Evolutionary conservation across 2,329 filamentous ascomycete genomes (phyloP).

Genomic region (Pyrenophora seminiperda): DNA sequence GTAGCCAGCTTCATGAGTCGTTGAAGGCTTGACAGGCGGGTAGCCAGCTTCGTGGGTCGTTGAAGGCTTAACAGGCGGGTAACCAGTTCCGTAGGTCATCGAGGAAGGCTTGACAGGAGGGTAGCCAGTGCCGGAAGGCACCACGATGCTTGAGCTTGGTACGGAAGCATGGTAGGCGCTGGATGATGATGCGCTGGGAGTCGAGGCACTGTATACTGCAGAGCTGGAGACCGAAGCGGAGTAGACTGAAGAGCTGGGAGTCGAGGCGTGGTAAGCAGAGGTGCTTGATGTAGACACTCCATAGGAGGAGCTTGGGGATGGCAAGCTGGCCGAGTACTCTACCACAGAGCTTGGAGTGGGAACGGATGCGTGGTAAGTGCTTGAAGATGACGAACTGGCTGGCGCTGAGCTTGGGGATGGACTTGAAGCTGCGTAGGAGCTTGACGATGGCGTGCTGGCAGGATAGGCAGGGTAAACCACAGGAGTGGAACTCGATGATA

Average conservation of each 20-base stretch:
- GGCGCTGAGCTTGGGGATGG: background rate
- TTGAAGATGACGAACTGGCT: background rate
- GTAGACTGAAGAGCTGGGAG: background rate
- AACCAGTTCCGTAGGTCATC: slow-evolving; percentile 8
- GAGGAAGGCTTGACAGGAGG: too few species aligned
- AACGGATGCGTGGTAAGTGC: background rate
- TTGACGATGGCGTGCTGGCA: background rate
- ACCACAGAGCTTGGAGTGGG: background rate
- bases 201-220: background rate
- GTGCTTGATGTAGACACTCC: background rate
- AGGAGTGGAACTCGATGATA: slow-evolving; percentile 9
- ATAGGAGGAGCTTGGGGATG: too few species aligned
- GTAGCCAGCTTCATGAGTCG: slow-evolving; percentile 16
- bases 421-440: background rate
- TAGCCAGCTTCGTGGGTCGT: background rate
- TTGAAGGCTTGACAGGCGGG: slow-evolving; percentile 9
- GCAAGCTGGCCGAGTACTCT: background rate
- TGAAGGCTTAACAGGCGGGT: background rate
- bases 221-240: background rate
- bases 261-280: background rate
- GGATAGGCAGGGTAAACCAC: slow-evolving; percentile 3
- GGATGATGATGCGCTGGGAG: background rate
- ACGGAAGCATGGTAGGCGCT: background rate
- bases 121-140: too few species aligned
- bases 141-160: too few species aligned